These are phyloP conservation scores for Colletotrichum lini DNA, from an alignment of 2,329 filamentous ascomycete genomes.

Conservation along the genomic window DNA sequence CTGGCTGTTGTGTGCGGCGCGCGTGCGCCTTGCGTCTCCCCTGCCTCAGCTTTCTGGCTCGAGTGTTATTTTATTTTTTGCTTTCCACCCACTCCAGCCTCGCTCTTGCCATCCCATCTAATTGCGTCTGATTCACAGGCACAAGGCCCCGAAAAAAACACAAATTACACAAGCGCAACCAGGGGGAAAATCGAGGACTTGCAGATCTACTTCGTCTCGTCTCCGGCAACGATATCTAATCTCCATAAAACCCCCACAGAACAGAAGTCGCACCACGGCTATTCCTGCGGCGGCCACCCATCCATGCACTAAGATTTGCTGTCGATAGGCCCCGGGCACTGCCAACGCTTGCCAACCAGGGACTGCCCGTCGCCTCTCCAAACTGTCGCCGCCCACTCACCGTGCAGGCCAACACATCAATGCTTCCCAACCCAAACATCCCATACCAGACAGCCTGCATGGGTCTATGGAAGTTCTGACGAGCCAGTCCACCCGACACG, in stretches of 20 bases:
- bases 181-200: neutral
- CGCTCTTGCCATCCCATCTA: constrained; percentile 41
- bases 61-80: neutral
- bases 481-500: constrained; percentile 58
- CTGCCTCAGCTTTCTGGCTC: constrained; percentile 21
- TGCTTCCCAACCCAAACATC: constrained; percentile 57
- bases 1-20: constrained; percentile 1
- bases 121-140: constrained; percentile 33
- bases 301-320: constrained; percentile 43
- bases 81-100: constrained; percentile 26
- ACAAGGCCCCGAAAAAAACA: constrained; percentile 9
- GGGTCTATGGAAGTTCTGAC: constrained; percentile 58
- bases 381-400: constrained; percentile 51
- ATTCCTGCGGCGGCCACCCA: constrained; percentile 39
- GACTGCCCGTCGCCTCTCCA: constrained; percentile 43
- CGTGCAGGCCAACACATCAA: constrained; percentile 62
- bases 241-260: constrained; percentile 39
- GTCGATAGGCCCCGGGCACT: constrained; percentile 42
- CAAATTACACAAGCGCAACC: neutral
- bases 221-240: constrained; percentile 27
- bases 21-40: constrained; percentile 18
- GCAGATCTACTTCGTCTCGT: constrained; percentile 28
- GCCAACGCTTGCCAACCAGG: constrained; percentile 41
- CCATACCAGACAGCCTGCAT: constrained; percentile 55
- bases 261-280: constrained; percentile 40